phyloP scores from a whole-genome alignment of 345 rosid genomes.

The Pugionium cornutum region DNA sequence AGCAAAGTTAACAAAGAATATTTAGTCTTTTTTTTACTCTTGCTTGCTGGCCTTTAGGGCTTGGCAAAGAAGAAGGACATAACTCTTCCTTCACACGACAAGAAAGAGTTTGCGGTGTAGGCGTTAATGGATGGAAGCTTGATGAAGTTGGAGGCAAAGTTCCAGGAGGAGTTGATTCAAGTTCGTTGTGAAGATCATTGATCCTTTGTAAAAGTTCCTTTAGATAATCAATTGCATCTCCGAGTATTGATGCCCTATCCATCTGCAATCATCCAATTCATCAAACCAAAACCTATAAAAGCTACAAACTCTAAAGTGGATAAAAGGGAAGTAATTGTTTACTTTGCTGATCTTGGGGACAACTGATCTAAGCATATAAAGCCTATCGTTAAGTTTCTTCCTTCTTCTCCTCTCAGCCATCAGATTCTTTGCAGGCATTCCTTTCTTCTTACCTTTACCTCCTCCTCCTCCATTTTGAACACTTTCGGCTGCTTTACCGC shows the following conservation, averaged over 20 bases:
- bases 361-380: conserved; percentile 95
- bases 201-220: conserved; percentile 95
- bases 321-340: conserved; percentile 23
- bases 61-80: conserved; percentile 64
- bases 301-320: background rate
- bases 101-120: conserved; percentile 74
- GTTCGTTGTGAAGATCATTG: conserved; percentile 84
- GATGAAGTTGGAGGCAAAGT: conserved; percentile 61
- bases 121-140: conserved; percentile 82
- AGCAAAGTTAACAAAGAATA: too few relatives aligned
- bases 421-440: conserved; percentile 90
- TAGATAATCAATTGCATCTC: conserved; percentile 92
- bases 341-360: conserved; percentile 99
- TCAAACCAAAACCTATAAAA: background rate
- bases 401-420: conserved; percentile 97
- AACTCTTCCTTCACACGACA: conserved; percentile 78
- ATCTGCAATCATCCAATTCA: conserved; percentile 52
- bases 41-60: conserved; percentile 82
- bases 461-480: conserved; percentile 45
- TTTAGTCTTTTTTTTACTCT: conserved; percentile 45
- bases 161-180: conserved; percentile 75
- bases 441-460: conserved; percentile 79
- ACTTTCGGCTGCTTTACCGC: conserved; percentile 50
- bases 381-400: conserved; percentile 98
- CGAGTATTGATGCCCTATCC: conserved; percentile 98